Evolutionary conservation across 1,139 yeast species (phyloP), one percentile per base, ranked within the genome.

Genomic region (Debaryomyces sp.): DNA sequence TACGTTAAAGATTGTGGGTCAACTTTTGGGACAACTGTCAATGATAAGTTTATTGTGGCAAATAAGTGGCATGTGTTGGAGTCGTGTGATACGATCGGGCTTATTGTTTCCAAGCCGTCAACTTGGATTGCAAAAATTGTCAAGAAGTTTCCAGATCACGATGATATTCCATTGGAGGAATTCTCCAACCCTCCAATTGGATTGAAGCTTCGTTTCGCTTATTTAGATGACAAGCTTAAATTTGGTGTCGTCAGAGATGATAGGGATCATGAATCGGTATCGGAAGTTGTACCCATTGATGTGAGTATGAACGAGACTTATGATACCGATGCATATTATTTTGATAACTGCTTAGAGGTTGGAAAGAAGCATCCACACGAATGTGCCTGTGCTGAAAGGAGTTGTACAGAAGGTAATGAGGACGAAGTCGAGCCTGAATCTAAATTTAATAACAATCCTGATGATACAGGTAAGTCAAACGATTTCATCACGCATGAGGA

Each of bases 1-100:
- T 58, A 43, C 35, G 48, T 75, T 37, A 58, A 56, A 47, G 80
- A 75, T 51, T 51, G 53, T 12, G 54, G 54, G 10, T 73, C 78
- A 5, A 73, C 76, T 27, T 75, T 74, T 58, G 80, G 80, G 0
- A 75, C 80, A 6, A 55, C 72, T 15, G 48, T 72, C 43, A 70
- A 73, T 51, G 59, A 61, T 21, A 45, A 59, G 6, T 64, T 62
- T 38, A 54, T 73, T 23, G 39, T 57, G 6, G 66, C 71, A 0
- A 56, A 54, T 10, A 45, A 45, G 13, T 57, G 62, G 57, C 48
- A 57, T 39, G 46, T 49, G 17, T 53, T 73, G 29, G 32, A 41
- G 8, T 47, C 59, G 42, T 64, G 64, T 15, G 75, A 71, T 51
- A 34, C 32, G 1, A 53, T 73, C 21, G 73, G 76, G 8, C 68